Percentiles rank a stretch among this genome's conserved stretches.
Evolutionary conservation across 2,329 filamentous ascomycete species (phyloP).

Genomic region (Penicillium sp.): DNA sequence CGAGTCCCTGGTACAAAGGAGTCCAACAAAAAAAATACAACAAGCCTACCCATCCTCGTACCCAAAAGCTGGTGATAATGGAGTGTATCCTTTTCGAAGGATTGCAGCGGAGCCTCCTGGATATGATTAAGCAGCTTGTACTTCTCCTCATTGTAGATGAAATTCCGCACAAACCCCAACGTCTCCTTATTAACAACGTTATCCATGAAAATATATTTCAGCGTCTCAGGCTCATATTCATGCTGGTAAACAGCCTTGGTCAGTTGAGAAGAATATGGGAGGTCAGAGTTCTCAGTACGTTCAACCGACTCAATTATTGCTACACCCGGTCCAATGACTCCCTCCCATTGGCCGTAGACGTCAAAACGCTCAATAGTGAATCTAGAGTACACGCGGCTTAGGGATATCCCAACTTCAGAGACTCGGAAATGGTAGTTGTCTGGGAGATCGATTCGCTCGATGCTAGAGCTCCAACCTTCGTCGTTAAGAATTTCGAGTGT

Average conservation of each 20-base stretch:
- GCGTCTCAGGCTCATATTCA: background rate
- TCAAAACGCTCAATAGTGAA: background rate
- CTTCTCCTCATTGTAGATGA: background rate
- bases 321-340: background rate
- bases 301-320: background rate
- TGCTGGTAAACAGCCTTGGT: conserved; percentile 1
- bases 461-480: too few relatives aligned
- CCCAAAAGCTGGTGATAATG: conserved; percentile 4
- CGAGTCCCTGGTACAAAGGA: conserved; percentile 2
- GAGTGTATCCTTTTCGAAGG: background rate
- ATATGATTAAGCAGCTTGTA: too few relatives aligned
- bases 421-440: background rate
- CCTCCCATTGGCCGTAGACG: background rate
- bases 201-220: conserved; percentile 1
- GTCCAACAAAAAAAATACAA: background rate
- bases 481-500: too few relatives aligned
- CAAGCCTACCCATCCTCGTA: conserved; percentile 5
- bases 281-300: background rate
- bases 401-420: background rate
- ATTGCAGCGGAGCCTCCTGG: background rate
- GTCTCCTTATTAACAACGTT: conserved; percentile 1
- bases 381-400: background rate
- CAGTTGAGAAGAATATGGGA: background rate
- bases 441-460: background rate
- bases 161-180: background rate